phyloP scores from a whole-genome alignment of 345 rosid species.

The Lepidium didymum region DNA sequence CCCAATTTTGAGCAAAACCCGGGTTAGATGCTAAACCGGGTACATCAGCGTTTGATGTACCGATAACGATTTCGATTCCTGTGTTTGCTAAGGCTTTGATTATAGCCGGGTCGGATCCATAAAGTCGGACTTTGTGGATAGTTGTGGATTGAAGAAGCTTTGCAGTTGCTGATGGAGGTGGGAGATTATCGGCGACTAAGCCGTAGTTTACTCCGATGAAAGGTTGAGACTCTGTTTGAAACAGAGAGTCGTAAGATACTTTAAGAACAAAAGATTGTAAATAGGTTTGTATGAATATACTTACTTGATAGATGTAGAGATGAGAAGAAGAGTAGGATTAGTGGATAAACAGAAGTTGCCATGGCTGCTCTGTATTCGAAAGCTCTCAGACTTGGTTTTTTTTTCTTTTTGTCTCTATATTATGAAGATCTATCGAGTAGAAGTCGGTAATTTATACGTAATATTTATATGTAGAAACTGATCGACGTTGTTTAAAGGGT shows the following conservation, averaged over 20 bases:
- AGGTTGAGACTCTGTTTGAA: conserved; percentile 50
- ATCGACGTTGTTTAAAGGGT: conserved; percentile 4
- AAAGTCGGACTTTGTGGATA: conserved; percentile 65
- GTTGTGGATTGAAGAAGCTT: conserved; percentile 75
- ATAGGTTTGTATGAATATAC: conserved; percentile 12
- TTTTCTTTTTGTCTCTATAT: background rate
- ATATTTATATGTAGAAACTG: background rate
- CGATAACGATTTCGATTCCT: conserved; percentile 68
- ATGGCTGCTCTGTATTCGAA: conserved; percentile 26
- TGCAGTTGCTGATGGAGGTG: conserved; percentile 58
- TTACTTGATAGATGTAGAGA: conserved; percentile 40
- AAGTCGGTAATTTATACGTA: conserved; percentile 7
- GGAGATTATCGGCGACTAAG: conserved; percentile 72
- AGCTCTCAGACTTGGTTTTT: background rate
- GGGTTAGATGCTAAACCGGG: conserved; percentile 74
- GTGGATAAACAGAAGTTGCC: conserved; percentile 30
- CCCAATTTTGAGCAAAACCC: conserved; percentile 55
- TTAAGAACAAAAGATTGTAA: background rate
- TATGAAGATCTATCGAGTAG: background rate
- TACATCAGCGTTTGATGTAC: conserved; percentile 59
- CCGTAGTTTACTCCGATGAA: conserved; percentile 89
- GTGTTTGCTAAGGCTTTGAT: conserved; percentile 74
- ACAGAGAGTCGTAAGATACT: background rate
- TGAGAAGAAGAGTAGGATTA: conserved; percentile 31
- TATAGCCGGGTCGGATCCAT: conserved; percentile 65